phyloP scores from a whole-genome alignment of 495 filamentous ascomycete species.

The Xylaria palmicola region DNA sequence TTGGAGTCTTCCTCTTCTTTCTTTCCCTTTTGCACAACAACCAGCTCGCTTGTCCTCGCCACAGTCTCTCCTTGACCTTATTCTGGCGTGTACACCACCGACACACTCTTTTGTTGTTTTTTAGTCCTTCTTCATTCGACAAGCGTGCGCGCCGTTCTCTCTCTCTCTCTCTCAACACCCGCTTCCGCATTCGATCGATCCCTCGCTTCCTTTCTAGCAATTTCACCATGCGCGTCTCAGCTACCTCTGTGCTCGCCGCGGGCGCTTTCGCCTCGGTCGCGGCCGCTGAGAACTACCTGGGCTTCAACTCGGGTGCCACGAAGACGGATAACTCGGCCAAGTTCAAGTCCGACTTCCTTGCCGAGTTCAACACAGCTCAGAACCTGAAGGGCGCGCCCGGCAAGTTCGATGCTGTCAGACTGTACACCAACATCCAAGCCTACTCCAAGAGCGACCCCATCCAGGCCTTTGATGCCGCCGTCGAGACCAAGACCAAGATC shows the following conservation, averaged over 20 bases:
- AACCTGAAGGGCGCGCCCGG: slow-evolving; percentile 42
- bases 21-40: neutral
- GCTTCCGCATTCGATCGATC: neutral
- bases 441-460: slow-evolving; percentile 46
- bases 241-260: slow-evolving; percentile 20
- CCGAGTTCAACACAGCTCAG: slow-evolving; percentile 48
- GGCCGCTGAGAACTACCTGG: slow-evolving; percentile 34
- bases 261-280: slow-evolving; percentile 33
- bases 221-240: slow-evolving; percentile 14
- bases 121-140: slow-evolving; percentile 7
- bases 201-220: neutral
- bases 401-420: slow-evolving; percentile 46
- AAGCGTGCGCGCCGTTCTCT: neutral
- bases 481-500: slow-evolving; percentile 48
- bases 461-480: slow-evolving; percentile 53
- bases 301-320: slow-evolving; percentile 51
- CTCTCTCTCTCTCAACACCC: neutral
- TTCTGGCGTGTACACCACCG: neutral
- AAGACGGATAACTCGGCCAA: slow-evolving; percentile 48
- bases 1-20: too few relatives aligned
- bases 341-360: slow-evolving; percentile 44
- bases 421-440: slow-evolving; percentile 56
- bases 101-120: slow-evolving; percentile 12
- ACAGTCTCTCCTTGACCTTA: slow-evolving; percentile 10
- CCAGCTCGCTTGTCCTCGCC: slow-evolving; percentile 1